A percentile compares a stretch with the other conserved stretches of the same genome.
Evolutionary conservation across 1,284 basidiomycete species (phyloP).

Genomic region (Rhizoctonia solani): DNA sequence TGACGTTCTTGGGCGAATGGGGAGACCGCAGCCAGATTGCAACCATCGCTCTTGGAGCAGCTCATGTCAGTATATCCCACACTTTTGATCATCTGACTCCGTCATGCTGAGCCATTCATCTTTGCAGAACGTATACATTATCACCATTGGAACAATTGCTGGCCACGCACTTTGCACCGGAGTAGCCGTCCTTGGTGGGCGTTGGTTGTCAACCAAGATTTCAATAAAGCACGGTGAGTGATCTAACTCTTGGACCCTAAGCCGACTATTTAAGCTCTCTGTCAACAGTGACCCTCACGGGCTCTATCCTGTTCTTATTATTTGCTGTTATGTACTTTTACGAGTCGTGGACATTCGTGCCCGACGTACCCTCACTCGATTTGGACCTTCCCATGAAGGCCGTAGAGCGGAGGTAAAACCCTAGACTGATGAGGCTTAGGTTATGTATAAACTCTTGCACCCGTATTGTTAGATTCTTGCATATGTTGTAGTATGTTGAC

Average conservation of each 20-base stretch:
- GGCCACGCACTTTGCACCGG: conserved; percentile 90
- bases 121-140: conserved; percentile 70
- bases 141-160: conserved; percentile 86
- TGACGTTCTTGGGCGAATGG: conserved; percentile 99
- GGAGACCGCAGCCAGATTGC: conserved; percentile 97
- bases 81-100: conserved; percentile 33
- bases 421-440: not conserved
- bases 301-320: conserved; percentile 79
- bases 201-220: conserved; percentile 90
- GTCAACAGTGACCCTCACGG: conserved; percentile 77
- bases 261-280: conserved; percentile 6
- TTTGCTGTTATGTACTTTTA: conserved; percentile 80
- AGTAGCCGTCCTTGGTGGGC: conserved; percentile 87
- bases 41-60: conserved; percentile 94
- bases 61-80: conserved; percentile 71
- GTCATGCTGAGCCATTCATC: conserved; percentile 22
- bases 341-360: conserved; percentile 55
- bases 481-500: too few species aligned
- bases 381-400: conserved; percentile 28
- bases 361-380: conserved; percentile 14
- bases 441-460: not conserved
- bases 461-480: too few species aligned
- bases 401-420: not conserved
- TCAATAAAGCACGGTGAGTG: conserved; percentile 89
- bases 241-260: not conserved